A percentile compares a stretch with the other conserved stretches of the same genome.
Evolutionary conservation across 1,284 basidiomycete genomes (phyloP).

Genomic region (Earliella scabrosa): DNA sequence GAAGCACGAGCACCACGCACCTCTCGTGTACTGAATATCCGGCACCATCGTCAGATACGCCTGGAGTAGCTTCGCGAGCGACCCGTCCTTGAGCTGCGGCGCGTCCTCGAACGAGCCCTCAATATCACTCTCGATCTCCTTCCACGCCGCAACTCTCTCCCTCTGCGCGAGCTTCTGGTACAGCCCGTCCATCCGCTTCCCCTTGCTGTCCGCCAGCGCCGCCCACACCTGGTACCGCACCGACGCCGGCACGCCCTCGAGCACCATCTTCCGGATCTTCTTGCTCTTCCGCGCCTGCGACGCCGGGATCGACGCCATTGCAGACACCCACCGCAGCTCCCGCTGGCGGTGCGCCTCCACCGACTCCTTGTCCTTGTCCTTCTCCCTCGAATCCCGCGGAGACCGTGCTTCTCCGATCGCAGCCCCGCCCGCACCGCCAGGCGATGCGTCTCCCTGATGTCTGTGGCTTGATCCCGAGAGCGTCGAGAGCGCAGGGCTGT

Average conservation of each 20-base stretch:
- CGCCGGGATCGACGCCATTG: slow-evolving; percentile 66
- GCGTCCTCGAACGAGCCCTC: slow-evolving; percentile 54
- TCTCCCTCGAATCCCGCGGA: background rate
- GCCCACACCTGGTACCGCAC: slow-evolving; percentile 88
- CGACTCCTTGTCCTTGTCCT: background rate
- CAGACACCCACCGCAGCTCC: slow-evolving; percentile 75
- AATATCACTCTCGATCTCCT: slow-evolving; percentile 68
- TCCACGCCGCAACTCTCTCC: slow-evolving; percentile 54
- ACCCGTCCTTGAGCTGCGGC: slow-evolving; percentile 56
- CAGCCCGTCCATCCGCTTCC: slow-evolving; percentile 68
- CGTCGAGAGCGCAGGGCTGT: slow-evolving; percentile 55
- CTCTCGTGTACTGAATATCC: slow-evolving; percentile 72
- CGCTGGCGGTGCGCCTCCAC: slow-evolving; percentile 74
- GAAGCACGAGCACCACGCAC: slow-evolving; percentile 31
- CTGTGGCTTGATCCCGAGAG: slow-evolving; percentile 34
- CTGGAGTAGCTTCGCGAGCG: slow-evolving; percentile 63
- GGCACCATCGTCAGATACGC: slow-evolving; percentile 84
- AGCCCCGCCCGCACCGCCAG: background rate
- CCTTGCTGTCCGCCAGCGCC: slow-evolving; percentile 77
- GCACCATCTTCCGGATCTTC: slow-evolving; percentile 81
- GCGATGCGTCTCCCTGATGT: slow-evolving; percentile 2
- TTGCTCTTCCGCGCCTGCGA: slow-evolving; percentile 78
- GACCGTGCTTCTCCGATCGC: background rate
- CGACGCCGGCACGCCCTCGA: slow-evolving; percentile 84
- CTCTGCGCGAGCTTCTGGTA: slow-evolving; percentile 70